These are phyloP conservation scores for Pezicula neosporulosa DNA, from an alignment of 2,329 filamentous ascomycete species.

Conservation along the genomic window DNA sequence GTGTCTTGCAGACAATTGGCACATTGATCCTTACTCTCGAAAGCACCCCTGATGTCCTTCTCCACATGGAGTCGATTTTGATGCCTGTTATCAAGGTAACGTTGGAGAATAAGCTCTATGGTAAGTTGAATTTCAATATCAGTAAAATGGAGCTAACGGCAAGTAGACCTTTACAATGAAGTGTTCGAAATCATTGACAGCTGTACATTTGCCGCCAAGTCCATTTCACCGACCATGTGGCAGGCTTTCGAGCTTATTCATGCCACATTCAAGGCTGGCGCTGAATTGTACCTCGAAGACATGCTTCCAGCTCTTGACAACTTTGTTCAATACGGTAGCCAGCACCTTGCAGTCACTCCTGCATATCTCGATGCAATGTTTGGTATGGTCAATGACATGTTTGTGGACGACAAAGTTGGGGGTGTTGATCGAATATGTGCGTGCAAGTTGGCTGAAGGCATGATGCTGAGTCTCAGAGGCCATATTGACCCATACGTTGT, in stretches of 20 bases:
- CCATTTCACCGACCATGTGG: constrained; percentile 97
- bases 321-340: constrained; percentile 89
- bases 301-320: constrained; percentile 98
- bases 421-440: constrained; percentile 95
- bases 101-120: constrained; percentile 95
- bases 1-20: constrained; percentile 95
- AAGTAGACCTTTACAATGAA: constrained; percentile 86
- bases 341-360: constrained; percentile 76
- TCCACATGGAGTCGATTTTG: constrained; percentile 90
- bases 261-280: constrained; percentile 93
- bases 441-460: constrained; percentile 93
- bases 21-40: constrained; percentile 95
- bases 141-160: constrained; percentile 16
- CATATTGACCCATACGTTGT: constrained; percentile 85
- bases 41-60: constrained; percentile 91
- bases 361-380: constrained; percentile 85
- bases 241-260: constrained; percentile 96
- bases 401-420: constrained; percentile 85
- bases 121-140: constrained; percentile 37
- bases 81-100: constrained; percentile 98
- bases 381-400: constrained; percentile 94
- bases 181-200: constrained; percentile 99
- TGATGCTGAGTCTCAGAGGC: constrained; percentile 92
- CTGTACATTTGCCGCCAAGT: constrained; percentile 96
- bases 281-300: constrained; percentile 95